phyloP scores from a whole-genome alignment of 2,329 filamentous ascomycete genomes.

The Aspergillus sp. region DNA sequence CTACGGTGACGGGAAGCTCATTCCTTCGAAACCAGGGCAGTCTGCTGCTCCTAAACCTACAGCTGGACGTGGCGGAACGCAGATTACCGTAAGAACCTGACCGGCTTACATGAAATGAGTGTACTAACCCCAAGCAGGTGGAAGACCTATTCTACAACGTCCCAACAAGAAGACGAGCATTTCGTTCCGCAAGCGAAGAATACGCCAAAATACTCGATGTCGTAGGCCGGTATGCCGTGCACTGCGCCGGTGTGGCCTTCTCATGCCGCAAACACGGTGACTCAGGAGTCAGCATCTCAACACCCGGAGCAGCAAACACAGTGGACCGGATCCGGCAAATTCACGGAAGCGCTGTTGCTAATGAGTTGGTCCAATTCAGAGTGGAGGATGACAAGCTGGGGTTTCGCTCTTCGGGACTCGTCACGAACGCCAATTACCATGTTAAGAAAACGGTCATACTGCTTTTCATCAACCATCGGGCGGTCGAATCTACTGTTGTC shows the following conservation, averaged over 20 bases:
- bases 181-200: conserved; percentile 85
- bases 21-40: conserved; percentile 80
- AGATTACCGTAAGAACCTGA: conserved; percentile 62
- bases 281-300: conserved; percentile 70
- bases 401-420: conserved; percentile 72
- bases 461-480: conserved; percentile 93
- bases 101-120: background rate
- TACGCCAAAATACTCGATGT: conserved; percentile 97
- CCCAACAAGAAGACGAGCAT: conserved; percentile 77
- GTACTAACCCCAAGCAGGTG: conserved; percentile 43
- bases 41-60: conserved; percentile 76
- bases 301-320: conserved; percentile 64
- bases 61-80: conserved; percentile 81
- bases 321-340: conserved; percentile 86
- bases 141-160: conserved; percentile 98
- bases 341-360: conserved; percentile 75
- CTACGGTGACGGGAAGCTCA: conserved; percentile 75
- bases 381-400: conserved; percentile 70
- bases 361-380: conserved; percentile 74
- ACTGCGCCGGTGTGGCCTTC: conserved; percentile 85
- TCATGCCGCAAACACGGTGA: conserved; percentile 96
- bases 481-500: conserved; percentile 81
- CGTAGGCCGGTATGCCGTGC: conserved; percentile 85
- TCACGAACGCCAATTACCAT: conserved; percentile 90
- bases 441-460: conserved; percentile 82